Evolutionary conservation across 371 early-diverging fungal species (phyloP).

Genomic region (Choanephora cucurbitarum): DNA sequence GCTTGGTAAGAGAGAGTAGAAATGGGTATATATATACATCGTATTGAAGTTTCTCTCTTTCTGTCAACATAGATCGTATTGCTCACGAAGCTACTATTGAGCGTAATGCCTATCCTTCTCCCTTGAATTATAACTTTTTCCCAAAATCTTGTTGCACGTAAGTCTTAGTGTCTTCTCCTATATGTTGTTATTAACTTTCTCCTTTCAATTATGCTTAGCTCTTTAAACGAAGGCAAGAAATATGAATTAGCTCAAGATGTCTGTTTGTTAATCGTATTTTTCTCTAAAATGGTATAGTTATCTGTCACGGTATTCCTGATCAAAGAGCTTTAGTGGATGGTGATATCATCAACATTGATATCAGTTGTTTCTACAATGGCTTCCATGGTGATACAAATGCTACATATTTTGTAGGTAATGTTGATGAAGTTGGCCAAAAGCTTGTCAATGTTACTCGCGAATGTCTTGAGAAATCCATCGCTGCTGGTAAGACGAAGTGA

Average conservation of each 20-base stretch:
- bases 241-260: neutral
- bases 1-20: slow-evolving; percentile 59
- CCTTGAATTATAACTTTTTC: slow-evolving; percentile 91
- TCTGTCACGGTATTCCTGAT: slow-evolving; percentile 94
- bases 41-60: neutral
- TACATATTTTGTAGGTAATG: slow-evolving; percentile 85
- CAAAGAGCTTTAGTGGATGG: slow-evolving; percentile 83
- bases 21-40: too few species aligned
- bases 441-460: slow-evolving; percentile 78
- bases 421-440: slow-evolving; percentile 70
- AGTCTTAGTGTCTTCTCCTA: slow-evolving; percentile 40
- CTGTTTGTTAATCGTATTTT: neutral
- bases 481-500: slow-evolving; percentile 57
- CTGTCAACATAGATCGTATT: slow-evolving; percentile 64
- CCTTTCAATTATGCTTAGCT: slow-evolving; percentile 21
- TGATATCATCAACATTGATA: slow-evolving; percentile 92
- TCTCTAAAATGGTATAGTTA: slow-evolving; percentile 40
- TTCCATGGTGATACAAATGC: slow-evolving; percentile 93
- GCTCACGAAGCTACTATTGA: slow-evolving; percentile 88
- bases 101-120: slow-evolving; percentile 90
- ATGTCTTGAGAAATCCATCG: slow-evolving; percentile 89
- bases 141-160: slow-evolving; percentile 93
- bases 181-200: slow-evolving; percentile 6
- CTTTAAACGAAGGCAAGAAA: slow-evolving; percentile 59
- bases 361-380: slow-evolving; percentile 84